Evolutionary conservation across 805 yeast species (phyloP).

Genomic region (Wickerhamomyces rabaulensis): DNA sequence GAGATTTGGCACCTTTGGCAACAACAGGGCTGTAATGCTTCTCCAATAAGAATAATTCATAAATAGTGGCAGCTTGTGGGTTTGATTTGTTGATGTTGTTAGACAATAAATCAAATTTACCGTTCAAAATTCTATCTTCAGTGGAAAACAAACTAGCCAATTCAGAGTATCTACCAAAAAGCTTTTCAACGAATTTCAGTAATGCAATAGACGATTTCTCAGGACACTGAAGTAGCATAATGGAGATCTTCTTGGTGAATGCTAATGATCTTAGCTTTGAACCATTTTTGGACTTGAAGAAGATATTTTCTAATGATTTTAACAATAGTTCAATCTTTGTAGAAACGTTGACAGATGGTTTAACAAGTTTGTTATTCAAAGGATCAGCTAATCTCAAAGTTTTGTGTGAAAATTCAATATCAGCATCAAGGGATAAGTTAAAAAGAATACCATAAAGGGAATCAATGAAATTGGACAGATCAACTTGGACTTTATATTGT

Average conservation of each 20-base stretch:
- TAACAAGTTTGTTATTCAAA: slow-evolving; percentile 38
- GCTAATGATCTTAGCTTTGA: slow-evolving; percentile 66
- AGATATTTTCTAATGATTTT: slow-evolving; percentile 72
- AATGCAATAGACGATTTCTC: slow-evolving; percentile 82
- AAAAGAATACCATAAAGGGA: slow-evolving; percentile 67
- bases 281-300: slow-evolving; percentile 70
- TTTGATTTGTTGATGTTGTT: slow-evolving; percentile 71
- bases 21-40: slow-evolving; percentile 82
- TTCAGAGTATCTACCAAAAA: slow-evolving; percentile 66
- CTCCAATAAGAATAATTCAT: slow-evolving; percentile 79
- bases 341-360: slow-evolving; percentile 78
- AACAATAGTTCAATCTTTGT: slow-evolving; percentile 84
- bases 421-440: slow-evolving; percentile 70
- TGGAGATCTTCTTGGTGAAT: slow-evolving; percentile 75
- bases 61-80: slow-evolving; percentile 82
- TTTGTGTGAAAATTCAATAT: slow-evolving; percentile 80
- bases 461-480: slow-evolving; percentile 74
- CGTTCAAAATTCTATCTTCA: slow-evolving; percentile 84
- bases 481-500: slow-evolving; percentile 69
- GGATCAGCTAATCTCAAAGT: slow-evolving; percentile 81
- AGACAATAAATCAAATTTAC: slow-evolving; percentile 61
- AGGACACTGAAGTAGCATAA: slow-evolving; percentile 67
- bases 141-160: slow-evolving; percentile 75
- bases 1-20: slow-evolving; percentile 53
- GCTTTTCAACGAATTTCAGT: slow-evolving; percentile 71